A percentile compares a stretch with the other conserved stretches of the same genome.
Conservation (phyloP, 2,329 filamentous ascomycete species). For the Fusarium vanettenii region DNA sequence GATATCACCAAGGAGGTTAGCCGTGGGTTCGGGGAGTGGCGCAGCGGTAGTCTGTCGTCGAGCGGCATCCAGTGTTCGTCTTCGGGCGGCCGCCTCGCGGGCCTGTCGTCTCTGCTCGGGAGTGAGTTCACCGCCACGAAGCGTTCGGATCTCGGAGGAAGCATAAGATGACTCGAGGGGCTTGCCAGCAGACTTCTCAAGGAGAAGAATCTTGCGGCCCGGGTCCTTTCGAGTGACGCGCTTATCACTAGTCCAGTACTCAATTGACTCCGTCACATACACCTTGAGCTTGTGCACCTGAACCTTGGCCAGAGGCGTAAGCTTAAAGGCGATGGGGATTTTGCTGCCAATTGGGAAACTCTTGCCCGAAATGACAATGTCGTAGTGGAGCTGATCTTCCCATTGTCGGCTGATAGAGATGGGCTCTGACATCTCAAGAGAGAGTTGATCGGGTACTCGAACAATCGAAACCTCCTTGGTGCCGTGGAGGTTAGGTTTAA, state of each 20-base stretch:
- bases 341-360: constrained; percentile 90
- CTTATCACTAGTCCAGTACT: constrained; percentile 90
- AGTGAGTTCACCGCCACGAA: constrained; percentile 82
- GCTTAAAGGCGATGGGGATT: constrained; percentile 93
- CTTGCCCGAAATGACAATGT: constrained; percentile 96
- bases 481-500: constrained; percentile 88
- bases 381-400: constrained; percentile 96
- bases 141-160: constrained; percentile 79
- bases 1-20: constrained; percentile 85
- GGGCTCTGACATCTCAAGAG: constrained; percentile 89
- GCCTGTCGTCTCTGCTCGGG: constrained; percentile 60
- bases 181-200: constrained; percentile 88
- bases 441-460: constrained; percentile 86
- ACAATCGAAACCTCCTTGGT: constrained; percentile 86
- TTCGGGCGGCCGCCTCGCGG: constrained; percentile 57
- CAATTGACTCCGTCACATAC: constrained; percentile 88
- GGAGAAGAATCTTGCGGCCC: constrained; percentile 83
- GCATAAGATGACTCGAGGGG: constrained; percentile 78
- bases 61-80: constrained; percentile 66
- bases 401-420: constrained; percentile 94
- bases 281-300: constrained; percentile 94
- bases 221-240: constrained; percentile 87
- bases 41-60: constrained; percentile 53
- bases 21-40: constrained; percentile 63
- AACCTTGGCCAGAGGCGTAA: constrained; percentile 92